Evolutionary conservation across 2,329 filamentous ascomycete species (phyloP), one percentile per base, ranked within the genome.

Genomic region (Arachnomyces sp.): DNA sequence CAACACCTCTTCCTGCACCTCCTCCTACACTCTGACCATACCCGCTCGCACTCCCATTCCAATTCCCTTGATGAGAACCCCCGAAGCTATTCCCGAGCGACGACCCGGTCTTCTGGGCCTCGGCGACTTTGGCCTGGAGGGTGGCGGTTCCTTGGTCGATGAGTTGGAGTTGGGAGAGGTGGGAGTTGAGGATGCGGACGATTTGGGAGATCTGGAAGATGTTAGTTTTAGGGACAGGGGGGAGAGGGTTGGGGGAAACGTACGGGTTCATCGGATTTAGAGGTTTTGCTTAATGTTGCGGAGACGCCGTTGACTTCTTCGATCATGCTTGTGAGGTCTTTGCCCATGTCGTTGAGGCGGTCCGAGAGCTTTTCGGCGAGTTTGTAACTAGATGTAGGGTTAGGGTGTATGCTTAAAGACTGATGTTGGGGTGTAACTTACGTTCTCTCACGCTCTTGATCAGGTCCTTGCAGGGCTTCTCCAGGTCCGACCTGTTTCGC

Each of bases 261-360:
- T 75, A 92, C 86, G 51, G 86, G 86, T 65, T 92, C 86, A 61
- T 92, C 86, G 18, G 86, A 78, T 65, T 93, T 93, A 65, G 77
- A 83, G 43, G 84, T 87, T 74, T 93, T 95, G 73, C 80, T 90
- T 50, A 98, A 69, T 16, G 82, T 87, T 40, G 85, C 77, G n/a
- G 86, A 92, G 46, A 93, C 90, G 52, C 82, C 80, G 60, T 98
- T 98, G 60, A 98, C 94, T 65, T 96, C 92, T 59, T 94, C 89
- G 53, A 98, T 94, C 88, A 98, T 96, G 67, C 87, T 90, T 35
- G 80, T 81, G 47, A 98, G 72, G 59, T 95, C 88, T 59, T 87
- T 86, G 57, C 87, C 88, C 79, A 96, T 93, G 53, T 94, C 88
- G 43, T 94, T 89, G 49, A 98, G 72, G 49, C 86, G 80, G 58